Conservation (phyloP, 2,329 filamentous ascomycete species). For the Alternaria sp. region DNA sequence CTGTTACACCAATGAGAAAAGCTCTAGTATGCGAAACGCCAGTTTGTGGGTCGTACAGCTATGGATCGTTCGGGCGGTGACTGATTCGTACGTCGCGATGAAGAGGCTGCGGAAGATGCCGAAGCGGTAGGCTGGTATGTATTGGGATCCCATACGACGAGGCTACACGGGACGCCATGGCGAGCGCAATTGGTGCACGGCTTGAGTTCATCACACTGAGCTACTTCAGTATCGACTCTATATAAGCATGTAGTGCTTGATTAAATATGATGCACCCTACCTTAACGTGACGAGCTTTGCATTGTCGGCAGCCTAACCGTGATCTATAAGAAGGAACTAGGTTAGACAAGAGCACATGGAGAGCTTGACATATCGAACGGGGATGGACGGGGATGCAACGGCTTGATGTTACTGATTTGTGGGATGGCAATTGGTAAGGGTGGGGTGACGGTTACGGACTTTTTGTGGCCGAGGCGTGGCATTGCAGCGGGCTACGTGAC, state of each 20-base stretch:
- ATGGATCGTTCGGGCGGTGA: conserved; percentile 20
- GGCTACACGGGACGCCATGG: conserved; percentile 49
- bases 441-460: conserved; percentile 32
- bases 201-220: conserved; percentile 51
- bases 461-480: conserved; percentile 51
- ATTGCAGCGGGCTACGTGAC: conserved; percentile 29
- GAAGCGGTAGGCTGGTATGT: conserved; percentile 21
- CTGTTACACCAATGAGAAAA: conserved; percentile 19
- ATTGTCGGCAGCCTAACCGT: conserved; percentile 46
- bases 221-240: conserved; percentile 19
- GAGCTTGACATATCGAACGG: neutral
- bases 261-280: conserved; percentile 26
- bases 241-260: conserved; percentile 11
- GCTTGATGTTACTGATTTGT: conserved; percentile 6
- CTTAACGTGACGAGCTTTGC: conserved; percentile 51
- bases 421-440: conserved; percentile 11
- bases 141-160: conserved; percentile 39
- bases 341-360: conserved; percentile 5
- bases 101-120: conserved; percentile 20
- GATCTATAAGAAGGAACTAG: conserved; percentile 19
- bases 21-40: neutral
- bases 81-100: conserved; percentile 24
- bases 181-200: conserved; percentile 51
- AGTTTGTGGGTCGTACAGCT: conserved; percentile 24
- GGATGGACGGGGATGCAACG: neutral